Evolutionary conservation across 1,284 basidiomycete species (phyloP).

Genomic region (Cerioporus squamosus): DNA sequence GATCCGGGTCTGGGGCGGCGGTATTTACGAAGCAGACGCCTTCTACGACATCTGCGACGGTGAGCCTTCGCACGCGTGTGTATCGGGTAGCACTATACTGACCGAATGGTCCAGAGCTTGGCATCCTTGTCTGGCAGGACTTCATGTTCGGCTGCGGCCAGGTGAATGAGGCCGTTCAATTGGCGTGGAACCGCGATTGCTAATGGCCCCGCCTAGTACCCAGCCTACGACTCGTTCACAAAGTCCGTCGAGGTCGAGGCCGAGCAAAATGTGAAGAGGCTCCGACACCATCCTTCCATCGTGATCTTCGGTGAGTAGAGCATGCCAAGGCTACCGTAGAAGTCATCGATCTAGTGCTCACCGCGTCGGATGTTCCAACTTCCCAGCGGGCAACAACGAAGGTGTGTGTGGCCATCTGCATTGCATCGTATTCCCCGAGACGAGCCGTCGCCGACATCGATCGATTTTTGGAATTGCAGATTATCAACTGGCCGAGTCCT

Average conservation of each 20-base stretch:
- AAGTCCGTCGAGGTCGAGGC: constrained; percentile 71
- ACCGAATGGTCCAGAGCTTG: constrained; percentile 48
- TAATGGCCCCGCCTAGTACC: constrained; percentile 51
- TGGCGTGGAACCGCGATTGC: neutral
- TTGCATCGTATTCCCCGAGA: neutral
- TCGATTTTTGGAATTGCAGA: constrained; percentile 45
- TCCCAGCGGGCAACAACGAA: constrained; percentile 88
- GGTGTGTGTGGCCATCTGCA: constrained; percentile 44
- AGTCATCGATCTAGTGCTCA: neutral
- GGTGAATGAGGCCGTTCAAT: constrained; percentile 19
- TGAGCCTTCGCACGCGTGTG: constrained; percentile 33
- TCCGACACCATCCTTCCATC: constrained; percentile 79
- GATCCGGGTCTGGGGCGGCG: constrained; percentile 86
- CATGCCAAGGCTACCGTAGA: neutral
- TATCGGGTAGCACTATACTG: neutral
- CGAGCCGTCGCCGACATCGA: constrained; percentile 1
- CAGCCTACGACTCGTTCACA: constrained; percentile 76
- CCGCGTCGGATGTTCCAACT: neutral
- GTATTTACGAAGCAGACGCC: constrained; percentile 76
- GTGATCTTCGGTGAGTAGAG: constrained; percentile 74
- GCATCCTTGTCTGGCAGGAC: constrained; percentile 86
- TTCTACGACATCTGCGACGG: constrained; percentile 86
- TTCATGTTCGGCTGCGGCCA: constrained; percentile 86
- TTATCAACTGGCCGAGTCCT: constrained; percentile 81
- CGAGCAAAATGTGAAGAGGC: constrained; percentile 71